These are phyloP conservation scores for Russula olivacea DNA, from an alignment of 768 basidiomycete species.

Conservation along the genomic window DNA sequence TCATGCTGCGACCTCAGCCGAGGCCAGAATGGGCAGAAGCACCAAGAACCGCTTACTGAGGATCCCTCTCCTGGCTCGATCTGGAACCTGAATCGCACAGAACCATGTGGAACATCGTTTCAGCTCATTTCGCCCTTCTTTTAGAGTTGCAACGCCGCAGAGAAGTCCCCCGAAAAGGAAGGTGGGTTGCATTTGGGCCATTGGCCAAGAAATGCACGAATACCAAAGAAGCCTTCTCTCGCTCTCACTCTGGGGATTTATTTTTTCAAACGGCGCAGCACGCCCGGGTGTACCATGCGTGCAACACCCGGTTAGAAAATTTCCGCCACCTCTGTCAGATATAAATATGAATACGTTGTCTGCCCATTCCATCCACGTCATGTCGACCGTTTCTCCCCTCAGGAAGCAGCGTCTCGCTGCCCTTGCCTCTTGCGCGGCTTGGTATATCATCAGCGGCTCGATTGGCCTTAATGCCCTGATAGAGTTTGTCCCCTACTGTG, in stretches of 20 bases:
- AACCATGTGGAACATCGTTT: not conserved
- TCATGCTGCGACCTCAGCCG: not conserved
- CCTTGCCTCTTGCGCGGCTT: slow-evolving; percentile 31
- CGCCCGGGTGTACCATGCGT: not conserved
- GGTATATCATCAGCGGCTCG: slow-evolving; percentile 30
- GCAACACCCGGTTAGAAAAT: not conserved
- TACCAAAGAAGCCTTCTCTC: slow-evolving; percentile 6
- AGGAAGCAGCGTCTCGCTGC: slow-evolving; percentile 28
- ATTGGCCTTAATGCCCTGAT: slow-evolving; percentile 33
- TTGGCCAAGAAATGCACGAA: not conserved
- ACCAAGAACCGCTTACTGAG: too few relatives aligned
- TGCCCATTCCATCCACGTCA: not conserved
- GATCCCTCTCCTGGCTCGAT: not conserved
- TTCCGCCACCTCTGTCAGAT: not conserved
- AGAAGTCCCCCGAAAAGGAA: slow-evolving; percentile 1
- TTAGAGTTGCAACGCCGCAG: not conserved
- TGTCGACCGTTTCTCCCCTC: slow-evolving; percentile 14
- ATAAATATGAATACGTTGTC: slow-evolving; percentile 7
- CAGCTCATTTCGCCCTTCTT: not conserved
- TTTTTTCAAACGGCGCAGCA: not conserved
- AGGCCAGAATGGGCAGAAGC: not conserved
- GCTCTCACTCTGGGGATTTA: not conserved
- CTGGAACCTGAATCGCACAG: not conserved
- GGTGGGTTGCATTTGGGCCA: not conserved
- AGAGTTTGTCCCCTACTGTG: slow-evolving; percentile 25